Evolutionary conservation across 495 filamentous ascomycete genomes (phyloP).

Genomic region (Ascobolus immersus): DNA sequence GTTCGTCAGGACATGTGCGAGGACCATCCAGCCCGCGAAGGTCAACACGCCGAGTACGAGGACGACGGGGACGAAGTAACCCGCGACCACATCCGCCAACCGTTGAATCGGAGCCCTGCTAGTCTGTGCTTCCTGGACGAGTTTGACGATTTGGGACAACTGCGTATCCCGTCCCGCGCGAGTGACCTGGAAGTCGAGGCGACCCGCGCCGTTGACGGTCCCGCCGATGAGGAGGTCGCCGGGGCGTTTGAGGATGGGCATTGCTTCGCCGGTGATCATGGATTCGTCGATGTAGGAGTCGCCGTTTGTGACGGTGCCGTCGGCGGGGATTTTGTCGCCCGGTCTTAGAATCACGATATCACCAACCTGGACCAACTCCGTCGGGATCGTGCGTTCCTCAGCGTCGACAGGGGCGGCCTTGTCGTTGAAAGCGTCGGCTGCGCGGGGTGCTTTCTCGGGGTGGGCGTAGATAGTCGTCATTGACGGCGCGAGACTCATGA

Average conservation of each 20-base stretch:
- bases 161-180: slow-evolving; percentile 86
- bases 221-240: slow-evolving; percentile 69
- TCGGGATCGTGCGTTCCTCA: slow-evolving; percentile 65
- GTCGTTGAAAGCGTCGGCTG: slow-evolving; percentile 18
- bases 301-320: slow-evolving; percentile 63
- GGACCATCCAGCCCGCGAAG: slow-evolving; percentile 80
- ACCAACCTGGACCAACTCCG: slow-evolving; percentile 80
- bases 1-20: slow-evolving; percentile 55
- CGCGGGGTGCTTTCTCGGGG: slow-evolving; percentile 47
- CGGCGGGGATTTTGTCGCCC: slow-evolving; percentile 89
- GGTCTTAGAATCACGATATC: slow-evolving; percentile 83
- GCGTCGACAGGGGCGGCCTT: slow-evolving; percentile 24
- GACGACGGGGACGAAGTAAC: slow-evolving; percentile 83
- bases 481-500: slow-evolving; percentile 87
- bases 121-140: slow-evolving; percentile 91
- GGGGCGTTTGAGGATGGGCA: slow-evolving; percentile 70
- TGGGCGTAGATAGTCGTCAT: slow-evolving; percentile 98
- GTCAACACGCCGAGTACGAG: slow-evolving; percentile 61
- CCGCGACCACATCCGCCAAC: slow-evolving; percentile 72
- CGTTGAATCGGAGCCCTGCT: slow-evolving; percentile 84
- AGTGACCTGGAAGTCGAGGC: slow-evolving; percentile 80
- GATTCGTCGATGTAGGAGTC: slow-evolving; percentile 91
- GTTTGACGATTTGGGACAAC: slow-evolving; percentile 86
- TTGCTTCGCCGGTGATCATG: slow-evolving; percentile 94
- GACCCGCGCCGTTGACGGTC: slow-evolving; percentile 80